phyloP scores from a whole-genome alignment of 225 moss, liverwort and hornwort species.

The Ulota crispa region DNA sequence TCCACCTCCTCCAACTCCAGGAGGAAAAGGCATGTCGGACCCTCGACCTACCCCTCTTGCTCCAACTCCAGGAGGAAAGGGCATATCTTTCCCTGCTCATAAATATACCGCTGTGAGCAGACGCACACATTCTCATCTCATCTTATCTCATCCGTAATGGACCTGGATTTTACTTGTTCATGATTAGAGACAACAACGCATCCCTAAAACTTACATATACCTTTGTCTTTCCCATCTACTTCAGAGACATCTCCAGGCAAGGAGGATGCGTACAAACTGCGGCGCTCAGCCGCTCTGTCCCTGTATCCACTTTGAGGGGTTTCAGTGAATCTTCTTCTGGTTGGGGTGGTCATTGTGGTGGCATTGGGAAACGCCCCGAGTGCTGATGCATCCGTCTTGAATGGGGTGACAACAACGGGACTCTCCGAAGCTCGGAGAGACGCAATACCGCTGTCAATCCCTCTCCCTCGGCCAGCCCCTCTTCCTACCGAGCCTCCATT shows the following conservation, averaged over 20 bases:
- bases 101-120: conserved; percentile 48
- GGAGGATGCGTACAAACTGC: conserved; percentile 82
- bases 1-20: conserved; percentile 88
- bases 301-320: conserved; percentile 95
- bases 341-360: conserved; percentile 53
- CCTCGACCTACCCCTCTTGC: conserved; percentile 77
- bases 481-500: conserved; percentile 55
- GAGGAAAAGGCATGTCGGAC: conserved; percentile 98
- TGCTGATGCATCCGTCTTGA: conserved; percentile 93
- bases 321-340: conserved; percentile 86
- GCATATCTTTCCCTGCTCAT: conserved; percentile 79
- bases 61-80: conserved; percentile 76
- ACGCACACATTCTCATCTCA: conserved; percentile 28
- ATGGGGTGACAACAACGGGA: conserved; percentile 59
- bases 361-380: conserved; percentile 77
- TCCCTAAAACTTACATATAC: conserved; percentile 56
- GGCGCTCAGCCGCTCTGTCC: conserved; percentile 99
- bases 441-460: conserved; percentile 43
- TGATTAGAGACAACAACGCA: conserved; percentile 52
- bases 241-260: conserved; percentile 73
- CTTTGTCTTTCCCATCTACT: conserved; percentile 84
- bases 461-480: conserved; percentile 71
- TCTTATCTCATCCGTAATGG: conserved; percentile 33
- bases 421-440: conserved; percentile 48
- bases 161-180: conserved; percentile 47